Conservation (phyloP, 768 basidiomycete genomes). For the Agaricus sinodeliciosus region DNA sequence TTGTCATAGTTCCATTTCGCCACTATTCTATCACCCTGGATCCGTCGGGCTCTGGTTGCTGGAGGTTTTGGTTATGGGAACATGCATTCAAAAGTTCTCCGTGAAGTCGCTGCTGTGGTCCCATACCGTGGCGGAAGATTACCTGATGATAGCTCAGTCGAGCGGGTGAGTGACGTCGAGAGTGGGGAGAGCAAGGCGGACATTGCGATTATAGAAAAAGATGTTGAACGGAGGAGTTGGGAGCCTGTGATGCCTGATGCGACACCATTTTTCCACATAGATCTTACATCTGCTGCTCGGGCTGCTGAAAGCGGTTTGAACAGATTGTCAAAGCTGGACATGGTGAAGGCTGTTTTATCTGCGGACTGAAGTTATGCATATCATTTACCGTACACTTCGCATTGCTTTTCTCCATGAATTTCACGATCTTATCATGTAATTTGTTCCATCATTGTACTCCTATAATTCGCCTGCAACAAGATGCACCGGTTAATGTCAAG, state of each 20-base stretch:
- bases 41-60: conserved; percentile 79
- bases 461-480: not conserved
- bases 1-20: conserved; percentile 83
- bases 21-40: conserved; percentile 89
- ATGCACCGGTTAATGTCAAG: not conserved
- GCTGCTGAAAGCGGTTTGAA: conserved; percentile 51
- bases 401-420: no score
- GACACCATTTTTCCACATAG: conserved; percentile 91
- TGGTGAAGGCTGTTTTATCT: not conserved
- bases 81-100: conserved; percentile 29
- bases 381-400: not conserved
- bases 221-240: conserved; percentile 11
- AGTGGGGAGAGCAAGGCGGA: conserved; percentile 16
- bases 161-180: conserved; percentile 20
- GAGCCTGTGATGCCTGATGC: conserved; percentile 40
- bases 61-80: conserved; percentile 85
- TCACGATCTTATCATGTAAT: not conserved
- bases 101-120: conserved; percentile 76
- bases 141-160: conserved; percentile 1
- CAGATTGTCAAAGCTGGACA: conserved; percentile 9
- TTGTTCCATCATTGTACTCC: not conserved
- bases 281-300: conserved; percentile 63
- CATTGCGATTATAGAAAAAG: conserved; percentile 6
- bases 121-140: conserved; percentile 41
- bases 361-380: not conserved